Conservation (phyloP, 331 rosid genomes). For the Quercus phellos region DNA sequence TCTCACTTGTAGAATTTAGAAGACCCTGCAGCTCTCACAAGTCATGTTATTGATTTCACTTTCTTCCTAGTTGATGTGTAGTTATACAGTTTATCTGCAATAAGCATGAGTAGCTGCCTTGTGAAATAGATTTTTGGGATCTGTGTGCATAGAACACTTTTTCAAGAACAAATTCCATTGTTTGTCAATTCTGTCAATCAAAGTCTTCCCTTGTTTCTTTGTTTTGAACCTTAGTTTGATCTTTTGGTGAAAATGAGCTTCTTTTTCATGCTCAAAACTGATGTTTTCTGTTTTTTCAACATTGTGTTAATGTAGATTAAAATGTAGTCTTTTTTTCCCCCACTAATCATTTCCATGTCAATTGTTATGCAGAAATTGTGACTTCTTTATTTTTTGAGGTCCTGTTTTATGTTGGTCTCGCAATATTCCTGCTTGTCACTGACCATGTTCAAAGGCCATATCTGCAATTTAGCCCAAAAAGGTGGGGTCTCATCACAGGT, state of each 20-base stretch:
- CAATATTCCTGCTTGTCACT: conserved; percentile 54
- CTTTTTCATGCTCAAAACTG: neutral
- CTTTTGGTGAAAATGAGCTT: neutral
- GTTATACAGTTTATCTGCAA: too few relatives aligned
- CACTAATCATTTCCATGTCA: conserved; percentile 14
- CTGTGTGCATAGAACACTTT: too few relatives aligned
- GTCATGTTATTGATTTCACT: neutral
- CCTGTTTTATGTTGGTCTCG: conserved; percentile 66
- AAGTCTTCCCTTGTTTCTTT: neutral
- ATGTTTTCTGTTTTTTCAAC: neutral
- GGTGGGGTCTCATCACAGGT: conserved; percentile 95
- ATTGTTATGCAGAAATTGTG: conserved; percentile 59
- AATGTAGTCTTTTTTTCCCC: neutral
- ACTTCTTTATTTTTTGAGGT: conserved; percentile 50
- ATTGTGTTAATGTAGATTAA: neutral
- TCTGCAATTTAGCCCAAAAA: conserved; percentile 75
- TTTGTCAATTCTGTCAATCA: neutral
- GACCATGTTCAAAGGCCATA: conserved; percentile 83
- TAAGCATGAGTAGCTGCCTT: neutral
- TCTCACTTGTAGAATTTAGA: neutral
- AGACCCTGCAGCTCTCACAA: neutral
- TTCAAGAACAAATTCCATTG: too few relatives aligned
- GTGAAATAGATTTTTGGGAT: neutral
- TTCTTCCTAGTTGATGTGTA: too few relatives aligned
- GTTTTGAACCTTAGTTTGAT: neutral